A percentile compares a stretch with the other conserved stretches of the same genome.
Conservation (phyloP, 805 yeast genomes). For the Yamadazyma ubonensis region DNA sequence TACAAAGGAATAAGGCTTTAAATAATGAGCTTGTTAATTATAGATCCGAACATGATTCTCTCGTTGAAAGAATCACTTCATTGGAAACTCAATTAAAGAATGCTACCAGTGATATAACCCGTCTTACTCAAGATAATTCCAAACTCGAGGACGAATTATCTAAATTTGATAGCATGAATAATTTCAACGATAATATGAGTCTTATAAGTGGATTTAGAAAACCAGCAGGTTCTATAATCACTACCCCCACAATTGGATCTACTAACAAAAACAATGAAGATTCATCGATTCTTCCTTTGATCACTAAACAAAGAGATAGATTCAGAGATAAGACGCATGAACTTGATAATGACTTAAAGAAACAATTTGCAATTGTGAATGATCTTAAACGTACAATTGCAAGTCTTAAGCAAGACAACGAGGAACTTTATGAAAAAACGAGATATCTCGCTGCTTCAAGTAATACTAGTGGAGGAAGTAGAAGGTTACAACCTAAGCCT, state of each 20-base stretch:
- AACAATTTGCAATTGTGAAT: constrained; percentile 49
- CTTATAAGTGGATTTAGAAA: constrained; percentile 56
- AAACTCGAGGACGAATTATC: constrained; percentile 76
- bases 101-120: constrained; percentile 37
- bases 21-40: constrained; percentile 66
- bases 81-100: constrained; percentile 38
- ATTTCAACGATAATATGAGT: constrained; percentile 58
- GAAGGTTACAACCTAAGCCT: constrained; percentile 28
- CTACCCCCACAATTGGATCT: constrained; percentile 4
- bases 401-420: constrained; percentile 68
- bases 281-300: constrained; percentile 69
- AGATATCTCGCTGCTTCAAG: constrained; percentile 54
- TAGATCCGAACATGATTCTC: constrained; percentile 57
- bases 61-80: constrained; percentile 37
- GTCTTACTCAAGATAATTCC: constrained; percentile 47
- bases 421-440: constrained; percentile 74
- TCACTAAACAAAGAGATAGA: constrained; percentile 93
- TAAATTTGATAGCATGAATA: constrained; percentile 49
- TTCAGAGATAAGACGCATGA: constrained; percentile 81
- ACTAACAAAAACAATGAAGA: constrained; percentile 28
- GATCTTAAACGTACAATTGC: constrained; percentile 66
- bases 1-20: constrained; percentile 69
- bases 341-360: constrained; percentile 76
- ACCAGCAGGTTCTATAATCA: constrained; percentile 6
- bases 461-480: constrained; percentile 29